Conservation (phyloP, 179 eudicot genomes). For the Actinidia polygama region DNA sequence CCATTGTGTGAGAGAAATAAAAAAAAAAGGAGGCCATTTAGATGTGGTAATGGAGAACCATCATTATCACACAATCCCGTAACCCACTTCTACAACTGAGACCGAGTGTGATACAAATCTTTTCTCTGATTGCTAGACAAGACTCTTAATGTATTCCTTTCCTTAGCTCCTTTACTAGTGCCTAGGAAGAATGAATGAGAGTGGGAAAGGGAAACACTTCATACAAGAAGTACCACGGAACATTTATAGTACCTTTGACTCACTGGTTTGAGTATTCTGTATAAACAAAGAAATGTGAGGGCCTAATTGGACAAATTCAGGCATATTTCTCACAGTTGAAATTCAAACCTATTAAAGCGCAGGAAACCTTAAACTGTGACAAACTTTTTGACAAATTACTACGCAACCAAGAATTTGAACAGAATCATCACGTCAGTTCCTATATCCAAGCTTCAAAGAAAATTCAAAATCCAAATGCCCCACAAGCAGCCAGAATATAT, state of each 20-base stretch:
- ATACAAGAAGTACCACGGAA: not conserved
- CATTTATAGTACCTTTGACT: not conserved
- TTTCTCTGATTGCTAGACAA: not conserved
- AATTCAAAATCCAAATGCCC: not conserved
- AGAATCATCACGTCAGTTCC: not conserved
- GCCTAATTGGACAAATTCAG: not conserved
- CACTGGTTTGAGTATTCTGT: not conserved
- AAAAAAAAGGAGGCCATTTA: not conserved
- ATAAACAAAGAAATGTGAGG: not conserved
- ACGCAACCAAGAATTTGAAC: not conserved
- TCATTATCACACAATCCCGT: not conserved
- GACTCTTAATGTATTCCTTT: not conserved
- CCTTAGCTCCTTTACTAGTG: not conserved
- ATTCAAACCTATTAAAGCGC: not conserved
- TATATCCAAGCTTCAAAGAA: not conserved
- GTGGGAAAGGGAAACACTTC: not conserved
- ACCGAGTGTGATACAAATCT: not conserved
- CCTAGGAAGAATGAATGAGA: not conserved
- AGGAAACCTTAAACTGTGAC: not conserved
- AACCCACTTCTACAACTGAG: not conserved
- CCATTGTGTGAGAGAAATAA: not conserved
- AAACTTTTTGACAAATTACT: not conserved
- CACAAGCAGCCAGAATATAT: not conserved
- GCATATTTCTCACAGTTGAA: not conserved
- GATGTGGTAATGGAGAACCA: not conserved